Evolutionary conservation across 345 rosid genomes (phyloP), one percentile per base, ranked within the genome.

Genomic region (Eutrema yunnanense): DNA sequence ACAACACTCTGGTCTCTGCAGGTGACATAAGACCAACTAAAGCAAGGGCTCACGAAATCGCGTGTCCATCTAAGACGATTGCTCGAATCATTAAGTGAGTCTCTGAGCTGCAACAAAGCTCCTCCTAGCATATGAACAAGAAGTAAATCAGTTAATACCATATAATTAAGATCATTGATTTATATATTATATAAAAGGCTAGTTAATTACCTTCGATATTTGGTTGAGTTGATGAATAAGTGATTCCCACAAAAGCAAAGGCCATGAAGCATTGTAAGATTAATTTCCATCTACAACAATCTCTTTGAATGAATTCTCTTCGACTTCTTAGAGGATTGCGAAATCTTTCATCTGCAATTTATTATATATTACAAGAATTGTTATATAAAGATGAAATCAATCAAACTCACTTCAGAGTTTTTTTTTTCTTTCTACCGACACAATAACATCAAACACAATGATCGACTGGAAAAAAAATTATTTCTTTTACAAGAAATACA

Each of bases 21-120:
- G 46, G 82, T 85, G 78, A 94, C 81, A 78, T 84, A 82, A 55
- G 89, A 85, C 98, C 98, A 94, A 65, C 97, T 86, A 77, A 58
- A 79, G 88, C 98, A 94, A 40, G 98, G 95, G 84, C 90, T 94
- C 69, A 88, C 92, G 7, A 88, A 60, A 86, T 57, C 2, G 9
- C 77, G 37, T 69, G 86, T 76, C 98, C 97, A 94, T 10, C 56
- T 82, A 41, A 86, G 78, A 55, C 12, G 84, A 16, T 65, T 56
- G 43, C 71, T 64, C 9, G 92, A 80, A 74, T 89, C 88, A 37
- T 89, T 86, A 64, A 91, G 95, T 34, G 78, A 77, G 14, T 34
- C 69, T 38, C 78, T 82, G 62, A 91, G 79, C 69, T 87, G 81
- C 33, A 75, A n/a, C 80, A 94, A 80, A 67, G 96, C 97, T 54